Evolutionary conservation across 2,329 filamentous ascomycete genomes (phyloP), one percentile per base, ranked within the genome.

Genomic region (Pseudogymnoascus sp.): DNA sequence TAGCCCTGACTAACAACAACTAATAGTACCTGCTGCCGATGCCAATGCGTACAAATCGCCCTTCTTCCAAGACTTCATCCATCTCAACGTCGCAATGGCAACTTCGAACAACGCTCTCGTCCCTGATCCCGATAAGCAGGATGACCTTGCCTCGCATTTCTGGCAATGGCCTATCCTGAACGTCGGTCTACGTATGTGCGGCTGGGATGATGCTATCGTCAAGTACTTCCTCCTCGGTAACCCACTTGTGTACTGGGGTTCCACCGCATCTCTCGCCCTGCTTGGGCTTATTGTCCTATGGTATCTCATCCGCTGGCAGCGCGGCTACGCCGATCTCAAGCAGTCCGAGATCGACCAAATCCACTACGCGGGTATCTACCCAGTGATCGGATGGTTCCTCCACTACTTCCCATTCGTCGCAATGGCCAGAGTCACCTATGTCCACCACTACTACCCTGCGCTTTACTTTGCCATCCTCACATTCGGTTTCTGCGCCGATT

Each of bases 41-140:
- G 90, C 94, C 62, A 91, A 89, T 70, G 88, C 90, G 63, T 99
- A 97, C 81, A 96, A 90, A 79, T 97, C 93, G 37, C 94, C 95
- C 2, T 99, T 99, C 82, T 82, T 96, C 73, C 92, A 96, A 74
- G 94, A 99, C 76, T 99, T 99, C 72, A 88, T 99, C 67, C 94
- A 99, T 75, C 80, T 97, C 66, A 99, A 99, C 74, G 94, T 99
- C 66, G 94, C 94, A 66, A 99, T 99, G 94, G 97, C 97, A 93
- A 99, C 94, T 3, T 97, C 94, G 40, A 99, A 99, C 83, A 99
- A 99, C 73, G 94, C 94, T 23, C 85, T 99, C 53, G 91, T 99
- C 18, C 94, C 94, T 3, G 94, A 99, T 72, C 93, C 94, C 4
- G 94, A 99, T 76, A 99, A 99, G 84, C 94, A 99, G 76, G 94